Percentiles rank a stretch among this genome's conserved stretches.
phyloP scores from a whole-genome alignment of 805 yeast species.

The Lachancea cidri region DNA sequence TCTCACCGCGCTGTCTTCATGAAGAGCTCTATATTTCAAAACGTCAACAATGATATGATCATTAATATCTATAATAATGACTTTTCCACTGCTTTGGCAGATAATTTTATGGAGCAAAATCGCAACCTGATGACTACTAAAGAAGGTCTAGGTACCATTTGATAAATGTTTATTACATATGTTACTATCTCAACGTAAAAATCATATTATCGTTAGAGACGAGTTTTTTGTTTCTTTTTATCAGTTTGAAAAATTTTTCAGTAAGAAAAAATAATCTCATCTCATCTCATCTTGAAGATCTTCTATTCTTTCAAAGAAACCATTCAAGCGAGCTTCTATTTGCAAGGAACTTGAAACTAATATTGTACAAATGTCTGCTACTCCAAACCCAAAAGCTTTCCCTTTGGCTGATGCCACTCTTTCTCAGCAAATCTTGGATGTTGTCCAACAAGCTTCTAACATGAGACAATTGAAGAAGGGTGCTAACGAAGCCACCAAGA shows the following conservation, averaged over 20 bases:
- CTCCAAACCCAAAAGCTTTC: slow-evolving; percentile 95
- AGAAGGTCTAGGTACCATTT: not conserved
- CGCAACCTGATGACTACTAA: not conserved
- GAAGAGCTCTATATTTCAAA: too few relatives aligned
- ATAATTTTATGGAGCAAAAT: too few relatives aligned
- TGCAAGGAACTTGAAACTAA: slow-evolving; percentile 43
- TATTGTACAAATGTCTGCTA: slow-evolving; percentile 58
- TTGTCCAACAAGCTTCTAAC: slow-evolving; percentile 96
- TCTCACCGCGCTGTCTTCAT: too few relatives aligned
- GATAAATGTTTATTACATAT: too few relatives aligned
- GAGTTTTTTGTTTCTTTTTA: not conserved
- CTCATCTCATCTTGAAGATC: slow-evolving; percentile 15
- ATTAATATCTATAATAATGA: too few relatives aligned
- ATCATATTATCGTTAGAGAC: not conserved
- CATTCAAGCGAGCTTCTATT: slow-evolving; percentile 37
- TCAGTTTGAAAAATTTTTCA: slow-evolving; percentile 10
- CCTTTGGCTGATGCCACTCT: slow-evolving; percentile 96
- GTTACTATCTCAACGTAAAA: too few relatives aligned
- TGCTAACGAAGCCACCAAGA: slow-evolving; percentile 99
- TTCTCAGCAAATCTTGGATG: slow-evolving; percentile 94
- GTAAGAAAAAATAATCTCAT: slow-evolving; percentile 9
- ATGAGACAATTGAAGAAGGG: slow-evolving; percentile 99
- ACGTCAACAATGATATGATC: too few relatives aligned
- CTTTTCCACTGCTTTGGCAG: too few relatives aligned
- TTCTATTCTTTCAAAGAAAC: not conserved